Conservation (phyloP, 805 yeast species). For the Barnettozyma botsteinii region DNA sequence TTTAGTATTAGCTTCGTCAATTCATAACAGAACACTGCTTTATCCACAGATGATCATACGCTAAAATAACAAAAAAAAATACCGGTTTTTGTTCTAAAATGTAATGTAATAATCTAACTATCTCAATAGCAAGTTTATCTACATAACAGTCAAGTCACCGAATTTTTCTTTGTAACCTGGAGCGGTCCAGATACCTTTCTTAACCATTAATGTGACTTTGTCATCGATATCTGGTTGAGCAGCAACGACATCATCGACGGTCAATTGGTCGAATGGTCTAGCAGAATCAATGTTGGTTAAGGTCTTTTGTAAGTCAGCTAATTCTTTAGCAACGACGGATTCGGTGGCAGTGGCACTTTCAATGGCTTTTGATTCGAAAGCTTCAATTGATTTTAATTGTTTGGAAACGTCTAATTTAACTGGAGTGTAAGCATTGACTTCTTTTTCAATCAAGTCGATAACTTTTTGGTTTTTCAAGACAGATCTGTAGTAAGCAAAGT, state of each 20-base stretch:
- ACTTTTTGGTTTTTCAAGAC: constrained; percentile 76
- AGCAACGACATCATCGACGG: constrained; percentile 88
- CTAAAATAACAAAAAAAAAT: constrained; percentile 1
- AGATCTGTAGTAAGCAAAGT: constrained; percentile 74
- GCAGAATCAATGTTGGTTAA: constrained; percentile 92
- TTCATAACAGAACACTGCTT: constrained; percentile 3
- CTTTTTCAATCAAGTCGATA: constrained; percentile 73
- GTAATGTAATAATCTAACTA: not conserved
- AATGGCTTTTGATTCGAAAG: constrained; percentile 91
- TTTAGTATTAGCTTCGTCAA: constrained; percentile 6
- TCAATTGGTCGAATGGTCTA: constrained; percentile 95
- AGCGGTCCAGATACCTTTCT: constrained; percentile 95
- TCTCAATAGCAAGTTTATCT: too few relatives aligned
- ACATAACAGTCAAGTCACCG: constrained; percentile 94
- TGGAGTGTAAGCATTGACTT: constrained; percentile 73
- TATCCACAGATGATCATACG: constrained; percentile 1
- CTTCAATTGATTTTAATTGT: constrained; percentile 86
- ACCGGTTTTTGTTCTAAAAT: constrained; percentile 1
- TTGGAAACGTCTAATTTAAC: constrained; percentile 79
- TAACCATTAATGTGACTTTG: constrained; percentile 90
- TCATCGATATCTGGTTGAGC: constrained; percentile 98
- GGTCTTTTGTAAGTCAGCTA: constrained; percentile 79
- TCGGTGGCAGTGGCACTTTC: constrained; percentile 95
- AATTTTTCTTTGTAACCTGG: constrained; percentile 99
- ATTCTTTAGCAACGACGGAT: constrained; percentile 78